Evolutionary conservation across 2,329 filamentous ascomycete species (phyloP), one percentile per base, ranked within the genome.

Genomic region (Coniochaeta hoffmannii): DNA sequence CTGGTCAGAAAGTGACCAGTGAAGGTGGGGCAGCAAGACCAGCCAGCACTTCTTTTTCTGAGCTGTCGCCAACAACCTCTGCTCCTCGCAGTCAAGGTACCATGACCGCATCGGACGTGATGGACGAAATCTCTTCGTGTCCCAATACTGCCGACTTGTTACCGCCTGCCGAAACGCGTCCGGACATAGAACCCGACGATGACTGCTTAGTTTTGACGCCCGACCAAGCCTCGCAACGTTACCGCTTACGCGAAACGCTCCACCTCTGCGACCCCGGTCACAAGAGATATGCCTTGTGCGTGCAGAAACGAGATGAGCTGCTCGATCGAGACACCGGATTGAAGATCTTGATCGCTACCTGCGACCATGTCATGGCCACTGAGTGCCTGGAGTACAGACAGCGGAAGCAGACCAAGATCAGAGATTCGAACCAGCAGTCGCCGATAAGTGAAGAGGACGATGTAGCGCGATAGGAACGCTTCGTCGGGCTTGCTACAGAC

Each of bases 341-440:
- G 26, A 36, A 49, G 53, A 49, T 54, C 53, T 54, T 54, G 30
- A 41, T 54, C 17, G 38, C 38, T 49, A 38, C 53, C 38, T 54
- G 26, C 53, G 53, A 54, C 35, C 4, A 49, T 49, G 26, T 54
- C 14, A 54, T 54, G 26, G 41, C 53, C n/a, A 54, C 36, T 41
- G 38, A 49, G 53, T 54, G 26, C 31, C 38, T 38, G n/a, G 38
- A 54, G 35, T 54, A 54, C 26, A 54, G 53, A 46, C 26, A 32
- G 30, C 53, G 53, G 53, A 54, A 54, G 53, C 26, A 54, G 53
- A 54, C 53, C 19, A 54, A 54, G 36, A 34, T 32, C 38, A 24
- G 28, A 49, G 53, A 54, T 41, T 46, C 53, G 36, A 49, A 22
- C 30, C 38, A 46, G 38, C 53, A 22, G 26, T 49, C 30, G 35